phyloP scores from a whole-genome alignment of 176 grass and related monocot species.

The Ensete glaucum region DNA sequence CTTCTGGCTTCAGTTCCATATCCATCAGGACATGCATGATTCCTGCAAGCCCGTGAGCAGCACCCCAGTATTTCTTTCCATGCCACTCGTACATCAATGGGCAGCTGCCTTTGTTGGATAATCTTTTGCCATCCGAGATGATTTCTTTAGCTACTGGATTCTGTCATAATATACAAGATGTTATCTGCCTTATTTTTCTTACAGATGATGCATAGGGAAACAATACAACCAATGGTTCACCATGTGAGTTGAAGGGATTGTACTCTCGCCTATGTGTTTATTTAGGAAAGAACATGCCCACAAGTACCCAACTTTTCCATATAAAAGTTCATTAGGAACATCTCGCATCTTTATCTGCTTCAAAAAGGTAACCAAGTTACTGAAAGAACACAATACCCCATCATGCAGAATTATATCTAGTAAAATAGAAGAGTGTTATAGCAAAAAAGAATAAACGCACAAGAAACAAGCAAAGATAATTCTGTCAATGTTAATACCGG shows the following conservation, averaged over 20 bases:
- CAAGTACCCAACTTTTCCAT: slow-evolving; percentile 37
- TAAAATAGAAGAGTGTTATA: neutral
- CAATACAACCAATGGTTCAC: neutral
- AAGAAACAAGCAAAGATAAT: neutral
- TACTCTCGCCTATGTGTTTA: slow-evolving; percentile 25
- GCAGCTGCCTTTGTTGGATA: slow-evolving; percentile 23
- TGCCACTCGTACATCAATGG: slow-evolving; percentile 45
- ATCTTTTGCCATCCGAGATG: slow-evolving; percentile 17
- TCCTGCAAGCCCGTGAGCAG: slow-evolving; percentile 28
- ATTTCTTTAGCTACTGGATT: slow-evolving; percentile 18
- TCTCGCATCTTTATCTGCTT: slow-evolving; percentile 17
- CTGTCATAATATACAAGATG: neutral
- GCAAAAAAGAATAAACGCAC: neutral
- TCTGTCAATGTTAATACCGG: neutral
- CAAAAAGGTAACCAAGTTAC: neutral
- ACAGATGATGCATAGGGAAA: neutral
- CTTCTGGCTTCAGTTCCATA: slow-evolving; percentile 23
- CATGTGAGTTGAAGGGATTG: slow-evolving; percentile 5
- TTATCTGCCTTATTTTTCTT: neutral
- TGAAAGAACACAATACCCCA: neutral
- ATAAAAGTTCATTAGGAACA: slow-evolving; percentile 37
- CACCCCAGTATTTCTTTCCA: slow-evolving; percentile 34
- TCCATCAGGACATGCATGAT: slow-evolving; percentile 40
- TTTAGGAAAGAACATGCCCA: slow-evolving; percentile 37
- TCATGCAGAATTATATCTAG: neutral